These are phyloP conservation scores for Phytophthora sp. DNA, from an alignment of 352 stramenopile genomes.

Conservation along the genomic window DNA sequence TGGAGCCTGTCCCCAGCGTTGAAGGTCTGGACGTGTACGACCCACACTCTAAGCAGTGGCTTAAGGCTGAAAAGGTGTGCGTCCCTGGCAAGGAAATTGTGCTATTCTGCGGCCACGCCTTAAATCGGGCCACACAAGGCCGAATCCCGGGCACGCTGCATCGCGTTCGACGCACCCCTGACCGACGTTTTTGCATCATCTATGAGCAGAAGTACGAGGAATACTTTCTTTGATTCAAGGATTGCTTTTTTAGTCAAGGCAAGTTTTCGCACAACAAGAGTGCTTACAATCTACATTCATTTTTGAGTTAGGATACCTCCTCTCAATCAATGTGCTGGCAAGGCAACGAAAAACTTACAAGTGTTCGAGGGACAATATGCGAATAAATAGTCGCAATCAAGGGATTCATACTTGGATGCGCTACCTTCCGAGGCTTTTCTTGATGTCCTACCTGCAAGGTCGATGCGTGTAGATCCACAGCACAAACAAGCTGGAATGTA, in stretches of 20 bases:
- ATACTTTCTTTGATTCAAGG: slow-evolving; percentile 51
- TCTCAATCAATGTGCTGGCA: neutral
- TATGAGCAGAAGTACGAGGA: slow-evolving; percentile 75
- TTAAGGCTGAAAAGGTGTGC: slow-evolving; percentile 56
- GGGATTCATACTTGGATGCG: no score
- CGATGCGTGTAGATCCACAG: no score
- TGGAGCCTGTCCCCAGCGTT: slow-evolving; percentile 58
- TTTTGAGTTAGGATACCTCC: neutral
- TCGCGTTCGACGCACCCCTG: slow-evolving; percentile 47
- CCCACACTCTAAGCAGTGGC: slow-evolving; percentile 54
- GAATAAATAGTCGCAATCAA: no score
- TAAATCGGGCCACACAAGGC: slow-evolving; percentile 49
- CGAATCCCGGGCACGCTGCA: slow-evolving; percentile 61
- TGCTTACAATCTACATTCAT: no score
- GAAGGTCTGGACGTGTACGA: slow-evolving; percentile 68
- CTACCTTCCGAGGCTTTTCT: no score
- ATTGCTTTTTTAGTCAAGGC: no score
- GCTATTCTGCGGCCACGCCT: slow-evolving; percentile 62
- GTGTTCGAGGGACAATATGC: no score
- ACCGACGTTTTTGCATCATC: slow-evolving; percentile 61
- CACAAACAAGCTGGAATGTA: no score
- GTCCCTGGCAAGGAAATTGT: slow-evolving; percentile 61
- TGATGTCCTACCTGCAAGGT: no score
- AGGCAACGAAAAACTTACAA: no score
- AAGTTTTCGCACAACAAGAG: neutral